Conservation (phyloP, 78 protist genomes). For the Neovahlkampfia damariscottae region DNA sequence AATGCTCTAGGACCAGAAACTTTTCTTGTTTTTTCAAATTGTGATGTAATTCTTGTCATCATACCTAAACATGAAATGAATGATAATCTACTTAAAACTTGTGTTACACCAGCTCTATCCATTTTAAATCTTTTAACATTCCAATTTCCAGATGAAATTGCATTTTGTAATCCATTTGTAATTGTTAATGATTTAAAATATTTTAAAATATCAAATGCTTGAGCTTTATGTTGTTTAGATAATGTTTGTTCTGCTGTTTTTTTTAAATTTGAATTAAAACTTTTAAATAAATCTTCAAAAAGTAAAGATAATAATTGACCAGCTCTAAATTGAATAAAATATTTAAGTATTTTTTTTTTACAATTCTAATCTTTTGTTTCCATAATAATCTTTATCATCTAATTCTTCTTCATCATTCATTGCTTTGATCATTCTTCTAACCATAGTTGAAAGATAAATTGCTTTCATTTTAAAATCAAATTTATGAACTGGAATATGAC, state of each 20-base stretch:
- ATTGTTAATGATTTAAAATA: conserved; percentile 15
- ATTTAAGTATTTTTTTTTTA: too few species aligned
- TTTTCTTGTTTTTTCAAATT: conserved; percentile 97
- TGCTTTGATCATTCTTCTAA: conserved; percentile 72
- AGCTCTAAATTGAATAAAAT: too few species aligned
- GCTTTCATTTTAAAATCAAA: conserved; percentile 65
- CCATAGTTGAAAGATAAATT: conserved; percentile 69
- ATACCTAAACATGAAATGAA: conserved; percentile 93
- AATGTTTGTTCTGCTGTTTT: conserved; percentile 48
- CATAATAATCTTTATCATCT: conserved; percentile 94
- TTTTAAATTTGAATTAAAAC: conserved; percentile 58
- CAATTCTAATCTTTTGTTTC: conserved; percentile 89
- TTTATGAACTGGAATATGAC: conserved; percentile 77
- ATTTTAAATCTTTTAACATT: conserved; percentile 86
- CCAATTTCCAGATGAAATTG: conserved; percentile 98
- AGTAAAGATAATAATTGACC: conserved; percentile 76
- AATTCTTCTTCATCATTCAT: conserved; percentile 25
- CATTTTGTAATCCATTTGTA: conserved; percentile 73
- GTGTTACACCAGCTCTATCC: conserved; percentile 94
- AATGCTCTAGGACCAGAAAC: conserved; percentile 84
- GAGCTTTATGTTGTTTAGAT: conserved; percentile 48
- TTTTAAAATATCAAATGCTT: not conserved
- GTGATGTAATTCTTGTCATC: conserved; percentile 96
- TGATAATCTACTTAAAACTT: conserved; percentile 86
- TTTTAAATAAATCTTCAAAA: conserved; percentile 93